phyloP scores from a whole-genome alignment of 139 green algal species.

The Marvania coccoides region DNA sequence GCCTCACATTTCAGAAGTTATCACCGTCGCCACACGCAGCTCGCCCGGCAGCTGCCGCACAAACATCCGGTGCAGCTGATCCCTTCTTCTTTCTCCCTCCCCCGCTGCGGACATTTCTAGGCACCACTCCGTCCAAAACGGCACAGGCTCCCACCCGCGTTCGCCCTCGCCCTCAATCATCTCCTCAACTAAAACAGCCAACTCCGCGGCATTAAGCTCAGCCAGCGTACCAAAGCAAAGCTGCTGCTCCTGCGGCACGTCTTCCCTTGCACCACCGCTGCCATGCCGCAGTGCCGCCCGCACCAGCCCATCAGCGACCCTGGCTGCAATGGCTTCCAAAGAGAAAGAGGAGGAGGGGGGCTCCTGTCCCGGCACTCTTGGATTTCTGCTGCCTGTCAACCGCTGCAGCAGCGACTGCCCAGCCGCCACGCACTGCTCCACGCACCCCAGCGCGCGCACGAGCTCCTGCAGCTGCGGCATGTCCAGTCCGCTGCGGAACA shows the following conservation, averaged over 20 bases:
- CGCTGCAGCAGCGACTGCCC: conserved; percentile 24
- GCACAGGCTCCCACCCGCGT: neutral
- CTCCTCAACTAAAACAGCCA: conserved; percentile 10
- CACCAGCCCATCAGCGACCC: neutral
- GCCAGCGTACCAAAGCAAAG: neutral
- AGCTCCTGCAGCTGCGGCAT: neutral
- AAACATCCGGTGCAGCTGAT: conserved; percentile 11
- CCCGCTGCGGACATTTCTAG: neutral
- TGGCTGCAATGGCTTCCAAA: neutral
- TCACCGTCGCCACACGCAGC: conserved; percentile 9
- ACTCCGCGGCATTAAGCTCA: neutral
- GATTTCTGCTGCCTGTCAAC: neutral
- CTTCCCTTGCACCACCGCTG: neutral
- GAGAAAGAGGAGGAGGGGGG: neutral
- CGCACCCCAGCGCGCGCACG: neutral
- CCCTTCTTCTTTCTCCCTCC: neutral
- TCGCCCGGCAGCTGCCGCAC: conserved; percentile 2
- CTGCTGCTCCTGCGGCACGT: neutral
- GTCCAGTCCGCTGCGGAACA: neutral
- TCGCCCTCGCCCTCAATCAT: neutral
- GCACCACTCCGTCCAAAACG: neutral
- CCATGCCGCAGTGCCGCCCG: neutral
- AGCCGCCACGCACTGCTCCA: conserved; percentile 16
- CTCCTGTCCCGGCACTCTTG: neutral
- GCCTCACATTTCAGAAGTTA: neutral